A percentile compares a stretch with the other conserved stretches of the same genome.
Conservation (phyloP, 208 protist genomes). For the Dictyostelium gargantuum region DNA sequence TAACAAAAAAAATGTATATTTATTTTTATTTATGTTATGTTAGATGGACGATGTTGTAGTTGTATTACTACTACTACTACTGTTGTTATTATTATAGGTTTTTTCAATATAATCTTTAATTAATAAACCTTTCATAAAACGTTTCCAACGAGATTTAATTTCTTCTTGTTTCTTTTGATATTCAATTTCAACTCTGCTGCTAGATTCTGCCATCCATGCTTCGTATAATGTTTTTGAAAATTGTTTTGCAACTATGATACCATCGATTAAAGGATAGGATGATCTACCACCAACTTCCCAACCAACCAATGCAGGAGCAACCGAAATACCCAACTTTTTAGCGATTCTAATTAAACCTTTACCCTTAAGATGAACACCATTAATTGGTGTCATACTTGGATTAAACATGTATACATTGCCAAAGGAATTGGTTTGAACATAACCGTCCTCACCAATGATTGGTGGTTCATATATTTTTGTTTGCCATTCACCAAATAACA, state of each 20-base stretch:
- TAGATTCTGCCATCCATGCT: constrained; percentile 7
- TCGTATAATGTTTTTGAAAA: background rate
- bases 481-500: constrained; percentile 55
- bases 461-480: background rate
- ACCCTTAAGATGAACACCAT: constrained; percentile 36
- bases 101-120: constrained; percentile 41
- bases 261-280: constrained; percentile 5
- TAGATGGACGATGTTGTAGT: too few species aligned
- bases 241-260: constrained; percentile 41
- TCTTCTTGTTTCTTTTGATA: constrained; percentile 3
- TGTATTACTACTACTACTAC: too few species aligned
- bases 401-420: constrained; percentile 65
- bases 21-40: too few species aligned
- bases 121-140: constrained; percentile 13
- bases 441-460: background rate
- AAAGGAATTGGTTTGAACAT: constrained; percentile 29
- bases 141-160: constrained; percentile 7
- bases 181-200: background rate
- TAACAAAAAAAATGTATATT: too few species aligned
- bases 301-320: constrained; percentile 45
- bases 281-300: background rate
- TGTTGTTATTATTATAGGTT: background rate
- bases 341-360: constrained; percentile 7
- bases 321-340: constrained; percentile 14
- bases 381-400: constrained; percentile 37